Percentiles rank a stretch among this genome's conserved stretches.
Conservation (phyloP, 2,329 filamentous ascomycete genomes). For the Aspergillus texensis region DNA sequence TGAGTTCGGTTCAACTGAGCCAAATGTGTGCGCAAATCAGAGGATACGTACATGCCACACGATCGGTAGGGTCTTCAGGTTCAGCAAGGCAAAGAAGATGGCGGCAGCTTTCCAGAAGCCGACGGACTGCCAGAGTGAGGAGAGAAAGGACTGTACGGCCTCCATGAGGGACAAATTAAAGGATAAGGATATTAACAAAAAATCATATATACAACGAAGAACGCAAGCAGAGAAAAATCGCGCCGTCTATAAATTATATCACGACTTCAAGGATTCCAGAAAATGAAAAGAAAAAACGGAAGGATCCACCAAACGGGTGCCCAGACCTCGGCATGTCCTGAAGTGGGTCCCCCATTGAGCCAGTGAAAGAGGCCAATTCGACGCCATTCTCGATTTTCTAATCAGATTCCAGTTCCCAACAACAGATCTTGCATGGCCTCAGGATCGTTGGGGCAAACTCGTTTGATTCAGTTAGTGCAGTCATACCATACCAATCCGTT, state of each 20-base stretch:
- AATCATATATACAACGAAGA: not conserved
- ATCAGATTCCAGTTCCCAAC: not conserved
- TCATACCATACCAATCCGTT: not conserved
- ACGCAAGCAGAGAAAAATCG: not conserved
- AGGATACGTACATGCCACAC: constrained; percentile 35
- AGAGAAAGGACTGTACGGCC: constrained; percentile 13
- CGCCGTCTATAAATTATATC: not conserved
- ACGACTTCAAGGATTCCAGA: not conserved
- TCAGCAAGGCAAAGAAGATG: constrained; percentile 29
- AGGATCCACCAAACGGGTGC: not conserved
- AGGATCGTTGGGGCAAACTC: not conserved
- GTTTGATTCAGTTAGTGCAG: too few relatives aligned
- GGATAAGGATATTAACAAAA: not conserved
- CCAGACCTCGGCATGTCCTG: not conserved
- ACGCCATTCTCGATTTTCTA: not conserved
- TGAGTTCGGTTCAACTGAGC: not conserved
- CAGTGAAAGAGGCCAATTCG: not conserved
- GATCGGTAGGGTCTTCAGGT: constrained; percentile 32
- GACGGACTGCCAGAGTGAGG: constrained; percentile 17
- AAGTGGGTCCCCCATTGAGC: not conserved
- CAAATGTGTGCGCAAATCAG: not conserved
- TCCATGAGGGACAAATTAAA: constrained; percentile 9
- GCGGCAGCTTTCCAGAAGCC: constrained; percentile 28
- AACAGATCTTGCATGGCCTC: not conserved
- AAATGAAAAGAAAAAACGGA: not conserved